Base-by-base conservation (phyloP, 2,329 filamentous ascomycete species). In the Thelonectria olida region DNA sequence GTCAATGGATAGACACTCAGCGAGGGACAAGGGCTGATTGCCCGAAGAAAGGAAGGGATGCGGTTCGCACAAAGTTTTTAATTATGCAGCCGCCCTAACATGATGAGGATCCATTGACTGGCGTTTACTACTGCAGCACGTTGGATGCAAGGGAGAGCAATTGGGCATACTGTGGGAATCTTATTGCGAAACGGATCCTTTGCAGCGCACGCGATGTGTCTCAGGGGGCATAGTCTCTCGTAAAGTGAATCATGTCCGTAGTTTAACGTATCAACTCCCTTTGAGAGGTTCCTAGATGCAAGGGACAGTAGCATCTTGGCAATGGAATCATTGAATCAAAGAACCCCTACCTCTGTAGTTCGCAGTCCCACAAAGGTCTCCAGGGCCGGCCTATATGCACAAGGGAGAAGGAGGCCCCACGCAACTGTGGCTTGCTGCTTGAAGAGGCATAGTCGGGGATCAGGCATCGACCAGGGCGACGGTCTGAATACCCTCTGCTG, bases 381-480 rank as follows among this genome's bases (percentile, higher is more conserved):
- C n/a, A n/a, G n/a, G n/a, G n/a, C n/a, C n/a, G n/a, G n/a, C n/a
- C 34, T 13, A 13, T 15, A 20, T 41, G 9, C 38, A 41, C 22
- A 22, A 5, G 15, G 22, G 8, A 23, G 9, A 39, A 39, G 20
- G 19, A 44, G 10, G 39, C 39, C 39, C 39, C 39, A 44, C 22
- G 41, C 20, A 7, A n/a, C 22, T 45, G 22, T 25, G 41, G 41
- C 41, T 15, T 45, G 9, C 12, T 3, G 39, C 56, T 63, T 45
- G 51, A 61, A 65, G 53, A 34, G 49, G 36, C 49, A 34, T 61
- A 60, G 38, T 41, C 60, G 31, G 58, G 61, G 49, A 55, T 65
- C 63, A 63, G 63, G 63, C 63, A 65, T 58, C 63, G 58, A 65
- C 50, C 34, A 25, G 48, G 39, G 47, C 27, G 45, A n/a, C n/a